Percentiles rank a stretch among this genome's conserved stretches.
Evolutionary conservation across 2,329 filamentous ascomycete species (phyloP).

Genomic region (Ascochyta viciae-villosae): DNA sequence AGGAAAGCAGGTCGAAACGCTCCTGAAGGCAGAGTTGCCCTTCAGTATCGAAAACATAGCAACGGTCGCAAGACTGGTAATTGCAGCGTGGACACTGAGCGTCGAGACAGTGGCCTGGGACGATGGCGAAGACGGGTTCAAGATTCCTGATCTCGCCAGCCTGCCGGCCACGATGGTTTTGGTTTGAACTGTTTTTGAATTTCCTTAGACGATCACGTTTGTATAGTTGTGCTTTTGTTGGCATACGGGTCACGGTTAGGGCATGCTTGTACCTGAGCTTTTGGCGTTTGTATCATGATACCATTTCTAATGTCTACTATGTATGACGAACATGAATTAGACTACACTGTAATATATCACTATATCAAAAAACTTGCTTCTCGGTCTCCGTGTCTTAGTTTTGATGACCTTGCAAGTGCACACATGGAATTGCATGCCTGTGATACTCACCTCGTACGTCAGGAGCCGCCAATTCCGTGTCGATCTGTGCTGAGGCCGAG

Average conservation of each 20-base stretch:
- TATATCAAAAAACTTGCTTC: background rate
- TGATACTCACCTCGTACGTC: too few relatives aligned
- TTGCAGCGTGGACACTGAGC: constrained; percentile 44
- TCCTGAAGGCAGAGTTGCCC: constrained; percentile 38
- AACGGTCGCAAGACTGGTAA: constrained; percentile 34
- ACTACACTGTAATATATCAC: background rate
- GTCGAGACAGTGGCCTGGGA: constrained; percentile 37
- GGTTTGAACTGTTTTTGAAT: background rate
- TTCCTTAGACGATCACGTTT: too few relatives aligned
- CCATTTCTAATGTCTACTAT: constrained; percentile 4
- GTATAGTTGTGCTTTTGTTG: too few relatives aligned
- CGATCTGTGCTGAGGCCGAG: background rate
- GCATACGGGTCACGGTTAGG: background rate
- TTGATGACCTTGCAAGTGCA: background rate
- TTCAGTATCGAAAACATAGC: constrained; percentile 34
- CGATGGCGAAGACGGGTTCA: constrained; percentile 26
- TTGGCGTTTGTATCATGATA: constrained; percentile 1
- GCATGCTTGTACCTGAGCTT: background rate
- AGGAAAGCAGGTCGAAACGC: constrained; percentile 30
- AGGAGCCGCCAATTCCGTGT: background rate
- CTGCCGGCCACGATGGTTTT: constrained; percentile 20
- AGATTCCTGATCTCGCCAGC: constrained; percentile 14
- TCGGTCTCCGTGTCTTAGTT: background rate
- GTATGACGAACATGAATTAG: background rate
- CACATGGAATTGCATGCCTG: too few relatives aligned